Conservation (phyloP, 805 yeast species). For the Metschnikowia kunwiensis region DNA sequence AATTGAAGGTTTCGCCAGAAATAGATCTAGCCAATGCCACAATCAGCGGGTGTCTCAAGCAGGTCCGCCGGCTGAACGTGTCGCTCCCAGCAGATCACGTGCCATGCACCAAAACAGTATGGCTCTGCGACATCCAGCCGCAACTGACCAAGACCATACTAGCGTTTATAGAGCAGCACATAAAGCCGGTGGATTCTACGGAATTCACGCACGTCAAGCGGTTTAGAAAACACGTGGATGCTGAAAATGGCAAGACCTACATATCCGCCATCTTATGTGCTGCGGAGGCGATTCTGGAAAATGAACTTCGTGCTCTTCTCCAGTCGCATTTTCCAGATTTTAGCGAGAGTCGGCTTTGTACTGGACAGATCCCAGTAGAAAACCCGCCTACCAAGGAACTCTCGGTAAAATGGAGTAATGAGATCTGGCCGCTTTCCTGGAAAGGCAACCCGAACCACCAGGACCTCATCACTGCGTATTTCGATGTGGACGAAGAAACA, state of each 20-base stretch:
- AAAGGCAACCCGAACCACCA: conserved; percentile 85
- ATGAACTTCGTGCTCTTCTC: conserved; percentile 24
- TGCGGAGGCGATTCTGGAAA: conserved; percentile 25
- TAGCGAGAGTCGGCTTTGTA: conserved; percentile 10
- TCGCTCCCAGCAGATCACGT: conserved; percentile 14
- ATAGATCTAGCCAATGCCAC: conserved; percentile 48
- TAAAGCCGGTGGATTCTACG: conserved; percentile 26
- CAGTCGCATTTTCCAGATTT: conserved; percentile 11
- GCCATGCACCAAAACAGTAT: conserved; percentile 37
- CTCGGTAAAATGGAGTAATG: conserved; percentile 59
- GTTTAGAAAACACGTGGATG: conserved; percentile 35
- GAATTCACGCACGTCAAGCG: conserved; percentile 51
- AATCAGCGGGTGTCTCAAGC: conserved; percentile 44
- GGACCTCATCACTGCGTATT: conserved; percentile 51
- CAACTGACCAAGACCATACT: conserved; percentile 28
- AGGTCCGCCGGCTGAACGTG: conserved; percentile 33
- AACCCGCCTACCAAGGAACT: conserved; percentile 73
- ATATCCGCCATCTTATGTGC: conserved; percentile 47
- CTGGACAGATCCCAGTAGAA: conserved; percentile 48
- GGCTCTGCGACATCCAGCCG: conserved; percentile 49
- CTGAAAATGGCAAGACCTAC: background rate
- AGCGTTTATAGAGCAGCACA: conserved; percentile 24
- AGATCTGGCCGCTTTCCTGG: conserved; percentile 90
- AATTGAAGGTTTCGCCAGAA: conserved; percentile 15
- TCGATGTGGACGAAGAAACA: conserved; percentile 46